A percentile compares a stretch with the other conserved stretches of the same genome.
These are phyloP conservation scores for Ceraceosorus guamensis DNA, from an alignment of 1,284 basidiomycete species.

Conservation along the genomic window DNA sequence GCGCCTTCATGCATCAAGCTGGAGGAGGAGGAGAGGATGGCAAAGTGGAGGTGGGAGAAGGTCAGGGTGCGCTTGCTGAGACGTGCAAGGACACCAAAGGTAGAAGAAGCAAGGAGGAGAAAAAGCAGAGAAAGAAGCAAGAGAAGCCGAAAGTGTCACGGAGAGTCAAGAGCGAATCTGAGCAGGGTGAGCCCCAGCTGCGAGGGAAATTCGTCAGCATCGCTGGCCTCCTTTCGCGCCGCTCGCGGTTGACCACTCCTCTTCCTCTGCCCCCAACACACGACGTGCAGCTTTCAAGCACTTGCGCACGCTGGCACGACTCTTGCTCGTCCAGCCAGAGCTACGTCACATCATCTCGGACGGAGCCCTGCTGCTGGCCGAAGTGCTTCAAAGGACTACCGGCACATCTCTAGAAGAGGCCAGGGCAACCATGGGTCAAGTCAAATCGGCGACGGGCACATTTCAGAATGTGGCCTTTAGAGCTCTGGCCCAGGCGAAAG, in stretches of 20 bases:
- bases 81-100: too few species aligned
- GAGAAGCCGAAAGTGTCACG: background rate
- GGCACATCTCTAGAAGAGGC: constrained; percentile 9
- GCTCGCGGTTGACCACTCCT: constrained; percentile 1
- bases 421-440: constrained; percentile 12
- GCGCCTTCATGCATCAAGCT: constrained; percentile 1
- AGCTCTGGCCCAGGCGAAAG: background rate
- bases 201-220: too few species aligned
- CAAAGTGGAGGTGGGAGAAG: background rate
- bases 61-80: too few species aligned
- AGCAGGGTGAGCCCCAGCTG: background rate
- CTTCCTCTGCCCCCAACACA: too few species aligned
- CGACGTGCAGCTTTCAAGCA: constrained; percentile 8
- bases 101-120: constrained; percentile 5
- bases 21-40: constrained; percentile 1
- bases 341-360: constrained; percentile 15
- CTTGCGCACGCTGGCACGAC: constrained; percentile 7
- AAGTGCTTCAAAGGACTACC: constrained; percentile 11
- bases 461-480: constrained; percentile 2
- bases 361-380: constrained; percentile 8
- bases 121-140: background rate
- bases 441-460: constrained; percentile 5
- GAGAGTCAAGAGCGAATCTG: background rate
- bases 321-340: constrained; percentile 16
- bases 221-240: background rate